A percentile compares a stretch with the other conserved stretches of the same genome.
These are phyloP conservation scores for Termitomyces sp. DNA, from an alignment of 768 basidiomycete species.

Conservation along the genomic window DNA sequence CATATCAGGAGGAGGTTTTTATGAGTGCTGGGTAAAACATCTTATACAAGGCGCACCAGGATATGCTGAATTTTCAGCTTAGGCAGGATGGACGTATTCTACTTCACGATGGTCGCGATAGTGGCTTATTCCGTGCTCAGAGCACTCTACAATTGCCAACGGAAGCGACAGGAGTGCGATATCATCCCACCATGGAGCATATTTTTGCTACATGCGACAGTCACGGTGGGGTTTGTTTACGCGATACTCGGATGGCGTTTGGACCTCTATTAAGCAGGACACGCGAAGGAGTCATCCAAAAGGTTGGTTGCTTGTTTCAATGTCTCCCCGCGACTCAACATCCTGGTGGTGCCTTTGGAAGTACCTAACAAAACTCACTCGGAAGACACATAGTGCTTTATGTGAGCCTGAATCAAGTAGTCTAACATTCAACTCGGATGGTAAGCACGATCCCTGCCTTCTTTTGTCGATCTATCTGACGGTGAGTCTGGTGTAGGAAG, in stretches of 20 bases:
- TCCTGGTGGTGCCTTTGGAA: constrained; percentile 10
- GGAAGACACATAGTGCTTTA: constrained; percentile 34
- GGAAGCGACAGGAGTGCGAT: constrained; percentile 64
- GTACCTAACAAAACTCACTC: constrained; percentile 45
- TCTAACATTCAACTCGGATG: constrained; percentile 64
- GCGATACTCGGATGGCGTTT: constrained; percentile 75
- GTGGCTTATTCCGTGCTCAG: constrained; percentile 35
- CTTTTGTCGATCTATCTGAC: not conserved
- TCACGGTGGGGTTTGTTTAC: constrained; percentile 57
- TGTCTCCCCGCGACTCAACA: not conserved
- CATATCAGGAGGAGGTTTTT: constrained; percentile 64
- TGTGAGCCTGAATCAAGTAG: constrained; percentile 68
- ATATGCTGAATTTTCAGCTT: not conserved
- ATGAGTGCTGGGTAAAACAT: constrained; percentile 60
- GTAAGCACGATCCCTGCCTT: constrained; percentile 29
- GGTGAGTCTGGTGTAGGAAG: constrained; percentile 38
- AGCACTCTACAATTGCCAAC: constrained; percentile 47
- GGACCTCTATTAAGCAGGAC: constrained; percentile 44
- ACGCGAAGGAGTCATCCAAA: constrained; percentile 53
- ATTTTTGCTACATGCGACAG: constrained; percentile 66
- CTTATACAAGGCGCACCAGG: constrained; percentile 10
- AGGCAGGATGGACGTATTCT: constrained; percentile 74
- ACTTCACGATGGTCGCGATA: constrained; percentile 55
- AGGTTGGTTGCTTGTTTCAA: constrained; percentile 26
- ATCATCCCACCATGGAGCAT: constrained; percentile 66